phyloP scores from a whole-genome alignment of 2,329 filamentous ascomycete genomes.

The Kalaharituber pfeilii region DNA sequence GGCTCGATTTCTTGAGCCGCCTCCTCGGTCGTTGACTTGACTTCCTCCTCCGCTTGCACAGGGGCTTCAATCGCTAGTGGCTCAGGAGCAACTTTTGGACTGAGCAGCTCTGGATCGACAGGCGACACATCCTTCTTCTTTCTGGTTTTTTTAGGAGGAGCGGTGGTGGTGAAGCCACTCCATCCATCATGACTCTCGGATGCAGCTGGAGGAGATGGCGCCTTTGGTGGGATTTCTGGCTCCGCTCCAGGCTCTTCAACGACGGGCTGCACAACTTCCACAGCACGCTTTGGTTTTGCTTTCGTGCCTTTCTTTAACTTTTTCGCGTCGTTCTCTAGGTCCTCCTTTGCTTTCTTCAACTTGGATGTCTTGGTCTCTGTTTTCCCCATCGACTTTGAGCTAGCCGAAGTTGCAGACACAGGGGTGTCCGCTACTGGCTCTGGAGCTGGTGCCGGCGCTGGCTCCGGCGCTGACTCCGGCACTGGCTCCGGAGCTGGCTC shows the following conservation, averaged over 20 bases:
- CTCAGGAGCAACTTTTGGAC: background rate
- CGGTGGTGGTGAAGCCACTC: background rate
- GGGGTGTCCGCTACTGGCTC: background rate
- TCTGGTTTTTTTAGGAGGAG: background rate
- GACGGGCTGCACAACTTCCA: background rate
- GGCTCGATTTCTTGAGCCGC: background rate
- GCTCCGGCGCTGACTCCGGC: background rate
- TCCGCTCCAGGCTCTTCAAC: background rate
- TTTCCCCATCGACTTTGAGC: background rate
- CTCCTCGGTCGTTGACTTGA: background rate
- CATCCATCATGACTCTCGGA: background rate
- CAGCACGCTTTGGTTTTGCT: background rate
- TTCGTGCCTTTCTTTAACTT: background rate
- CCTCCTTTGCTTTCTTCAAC: background rate
- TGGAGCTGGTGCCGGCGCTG: background rate
- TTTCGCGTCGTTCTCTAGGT: background rate
- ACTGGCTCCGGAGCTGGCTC: background rate
- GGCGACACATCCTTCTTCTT: background rate
- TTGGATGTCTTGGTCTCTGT: background rate
- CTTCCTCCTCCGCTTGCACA: background rate
- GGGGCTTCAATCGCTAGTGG: background rate
- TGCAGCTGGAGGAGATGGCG: background rate
- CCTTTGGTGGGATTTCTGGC: background rate
- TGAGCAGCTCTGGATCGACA: background rate
- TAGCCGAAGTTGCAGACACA: background rate